These are phyloP conservation scores for Phytophthora meadii DNA, from an alignment of 352 stramenopile species.

Conservation along the genomic window DNA sequence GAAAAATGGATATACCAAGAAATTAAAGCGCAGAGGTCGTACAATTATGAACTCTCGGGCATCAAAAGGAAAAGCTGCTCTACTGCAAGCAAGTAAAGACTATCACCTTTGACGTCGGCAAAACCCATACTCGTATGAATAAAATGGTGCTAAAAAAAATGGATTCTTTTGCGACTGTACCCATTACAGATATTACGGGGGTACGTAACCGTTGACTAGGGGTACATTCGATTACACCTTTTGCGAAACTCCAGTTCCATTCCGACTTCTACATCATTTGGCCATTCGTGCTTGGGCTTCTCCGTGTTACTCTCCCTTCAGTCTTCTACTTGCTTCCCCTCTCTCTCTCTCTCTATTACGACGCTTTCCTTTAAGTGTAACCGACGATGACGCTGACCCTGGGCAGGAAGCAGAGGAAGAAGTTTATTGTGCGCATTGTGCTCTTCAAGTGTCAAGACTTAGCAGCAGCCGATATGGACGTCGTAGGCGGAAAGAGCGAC, in stretches of 20 bases:
- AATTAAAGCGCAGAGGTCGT: no score
- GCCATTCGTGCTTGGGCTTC: slow-evolving; percentile 1
- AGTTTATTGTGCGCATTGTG: slow-evolving; percentile 60
- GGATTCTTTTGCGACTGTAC: background rate
- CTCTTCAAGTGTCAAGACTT: slow-evolving; percentile 74
- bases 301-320: slow-evolving; percentile 4
- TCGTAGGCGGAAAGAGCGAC: slow-evolving; percentile 76
- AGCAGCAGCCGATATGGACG: slow-evolving; percentile 50
- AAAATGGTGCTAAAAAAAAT: no score
- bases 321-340: background rate
- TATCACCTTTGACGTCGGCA: no score
- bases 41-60: no score
- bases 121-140: no score
- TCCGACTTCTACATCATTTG: slow-evolving; percentile 29
- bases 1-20: no score
- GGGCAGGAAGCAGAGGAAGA: slow-evolving; percentile 30
- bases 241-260: slow-evolving; percentile 27
- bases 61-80: no score
- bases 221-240: slow-evolving; percentile 18
- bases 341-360: background rate
- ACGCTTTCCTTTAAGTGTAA: slow-evolving; percentile 7
- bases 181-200: slow-evolving; percentile 1
- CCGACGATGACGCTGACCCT: slow-evolving; percentile 9
- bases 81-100: no score
- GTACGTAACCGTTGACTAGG: slow-evolving; percentile 8